Evolutionary conservation across 2,329 filamentous ascomycete genomes (phyloP), one percentile per base, ranked within the genome.

Genomic region (Aspergillus fumigatiaffinis): DNA sequence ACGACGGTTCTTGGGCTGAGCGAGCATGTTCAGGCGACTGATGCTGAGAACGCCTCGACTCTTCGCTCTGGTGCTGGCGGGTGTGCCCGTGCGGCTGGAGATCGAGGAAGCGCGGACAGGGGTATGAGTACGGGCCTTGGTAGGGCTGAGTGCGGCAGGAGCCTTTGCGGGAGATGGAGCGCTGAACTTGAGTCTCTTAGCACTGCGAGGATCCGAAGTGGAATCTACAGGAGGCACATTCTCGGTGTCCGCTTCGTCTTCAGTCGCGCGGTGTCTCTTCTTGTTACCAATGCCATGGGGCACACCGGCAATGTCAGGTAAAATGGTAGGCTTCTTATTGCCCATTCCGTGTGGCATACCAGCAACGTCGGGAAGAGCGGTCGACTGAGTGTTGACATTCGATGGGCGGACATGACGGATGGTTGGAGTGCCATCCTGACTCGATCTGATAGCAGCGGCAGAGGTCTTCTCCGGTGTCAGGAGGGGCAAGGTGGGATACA

Each of bases 1-100:
- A 57, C 65, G 56, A 28, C 74, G 73, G 42, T 70, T 63, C 67
- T 80, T 81, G 2, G 79, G 79, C 56, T 74, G 74, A 17, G 77
- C 69, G 35, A 81, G 71, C 73, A 79, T 73, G 58, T 80, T 79
- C 64, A 81, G 65, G 28, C 79, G 75, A 58, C 76, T 78, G 63
- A 79, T 65, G 54, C 73, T 80, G 52, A 80, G 66, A 20, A 72
- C 67, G 20, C 67, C 63, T 21, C 65, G 69, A 26, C 56, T 63
- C 55, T 66, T 74, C 51, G 68, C 57, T 38, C 63, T 68, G 20
- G 67, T 64, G 49, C 69, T 73, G 14, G 65, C 66, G 12, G 71
- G 70, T 38, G 71, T 72, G 20, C 67, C 63, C 4, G 56, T 52
- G 20, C 63, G 61, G 25, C 56, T 57, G 23, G 52, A 17, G 29